Evolutionary conservation across 1,284 basidiomycete species (phyloP), one percentile per base, ranked within the genome.

Genomic region (Austropuccinia psidii): DNA sequence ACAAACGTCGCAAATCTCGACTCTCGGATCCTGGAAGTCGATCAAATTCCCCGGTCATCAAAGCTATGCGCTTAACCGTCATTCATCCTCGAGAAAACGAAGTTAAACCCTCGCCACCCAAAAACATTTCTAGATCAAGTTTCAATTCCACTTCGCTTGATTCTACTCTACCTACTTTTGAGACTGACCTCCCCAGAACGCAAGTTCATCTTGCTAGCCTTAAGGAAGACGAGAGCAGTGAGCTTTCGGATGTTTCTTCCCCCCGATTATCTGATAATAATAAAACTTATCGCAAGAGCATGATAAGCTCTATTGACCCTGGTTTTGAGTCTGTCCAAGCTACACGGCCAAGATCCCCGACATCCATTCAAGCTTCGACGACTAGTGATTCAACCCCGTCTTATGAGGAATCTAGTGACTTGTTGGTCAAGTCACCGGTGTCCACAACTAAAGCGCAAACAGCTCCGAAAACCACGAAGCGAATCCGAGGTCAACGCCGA

Each of bases 191-290:
- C 33, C 15, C 27, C 41, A 27, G 31, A 39, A 29, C 37, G 21
- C 2, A 11, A 17, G 19, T n/a, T 50, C 64, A n/a, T 4, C 35
- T 45, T 37, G 43, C 57, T 17, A 24, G 21, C 31, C 31, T 45
- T 58, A 52, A 35, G 21, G 58, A 41, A 37, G 60, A 61, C n/a
- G 60, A 39, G 64, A 73, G 70, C 29, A 64, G 60, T 47, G 60
- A 73, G n/a, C 70, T 73, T 55, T 73, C 60, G 31, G 61, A 64
- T 31, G 58, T 37, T 21, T 27, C 58, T 43, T 73, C 70, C 9
- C 60, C 47, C 24, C n/a, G n/a, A n/a, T n/a, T n/a, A n/a, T n/a
- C n/a, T n/a, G 11, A 9, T n/a, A n/a, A n/a, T n/a, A n/a, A n/a
- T n/a, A n/a, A n/a, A n/a, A n/a, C n/a, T n/a, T n/a, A n/a, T n/a